Evolutionary conservation across 176 grass and related monocot species (phyloP).

Genomic region (Thinopyrum elongatum): DNA sequence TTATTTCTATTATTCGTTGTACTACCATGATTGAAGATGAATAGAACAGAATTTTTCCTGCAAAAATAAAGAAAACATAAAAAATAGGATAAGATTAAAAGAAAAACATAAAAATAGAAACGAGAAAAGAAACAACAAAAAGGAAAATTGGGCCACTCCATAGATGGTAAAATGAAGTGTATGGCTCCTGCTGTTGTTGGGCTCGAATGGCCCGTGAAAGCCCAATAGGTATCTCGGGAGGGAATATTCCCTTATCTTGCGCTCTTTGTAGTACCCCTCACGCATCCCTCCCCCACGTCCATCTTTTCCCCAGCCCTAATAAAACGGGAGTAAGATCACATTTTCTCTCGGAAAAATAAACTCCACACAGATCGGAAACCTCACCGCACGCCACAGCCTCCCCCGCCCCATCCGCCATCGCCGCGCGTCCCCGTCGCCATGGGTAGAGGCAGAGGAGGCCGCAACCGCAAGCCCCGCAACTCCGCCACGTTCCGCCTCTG

Average conservation of each 20-base stretch:
- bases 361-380: background rate
- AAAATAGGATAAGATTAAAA: too few relatives aligned
- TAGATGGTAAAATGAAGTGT: too few relatives aligned
- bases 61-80: too few relatives aligned
- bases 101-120: too few relatives aligned
- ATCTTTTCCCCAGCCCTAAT: background rate
- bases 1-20: too few relatives aligned
- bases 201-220: background rate
- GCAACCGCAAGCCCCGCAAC: slow-evolving; percentile 56
- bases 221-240: background rate
- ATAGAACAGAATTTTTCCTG: too few relatives aligned
- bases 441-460: slow-evolving; percentile 43
- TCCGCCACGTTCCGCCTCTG: slow-evolving; percentile 81
- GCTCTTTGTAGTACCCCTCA: background rate
- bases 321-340: background rate
- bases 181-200: background rate
- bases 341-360: background rate
- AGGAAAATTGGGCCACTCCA: too few relatives aligned
- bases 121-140: too few relatives aligned
- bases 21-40: too few relatives aligned
- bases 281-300: background rate
- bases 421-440: background rate
- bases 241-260: background rate
- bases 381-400: background rate
- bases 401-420: background rate